These are phyloP conservation scores for Phytophthora melonis DNA, from an alignment of 352 stramenopile species.

Conservation along the genomic window DNA sequence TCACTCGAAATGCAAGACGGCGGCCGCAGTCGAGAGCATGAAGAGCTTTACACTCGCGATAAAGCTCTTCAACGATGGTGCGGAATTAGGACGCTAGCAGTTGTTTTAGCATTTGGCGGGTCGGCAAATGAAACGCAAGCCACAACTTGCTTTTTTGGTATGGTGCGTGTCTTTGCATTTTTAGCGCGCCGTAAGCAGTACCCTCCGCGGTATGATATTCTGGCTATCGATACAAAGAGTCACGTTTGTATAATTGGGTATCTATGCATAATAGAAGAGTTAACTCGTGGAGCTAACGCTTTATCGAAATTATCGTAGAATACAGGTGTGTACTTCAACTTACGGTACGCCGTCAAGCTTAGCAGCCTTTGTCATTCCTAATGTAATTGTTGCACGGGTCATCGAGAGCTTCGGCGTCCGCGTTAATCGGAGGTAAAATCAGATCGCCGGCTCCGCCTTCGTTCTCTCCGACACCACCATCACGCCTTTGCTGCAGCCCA, in stretches of 20 bases:
- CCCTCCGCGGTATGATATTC: constrained; percentile 6
- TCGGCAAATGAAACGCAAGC: too few species aligned
- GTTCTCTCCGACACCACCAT: neutral
- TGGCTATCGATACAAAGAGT: neutral
- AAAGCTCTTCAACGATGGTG: too few species aligned
- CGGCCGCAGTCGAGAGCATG: neutral
- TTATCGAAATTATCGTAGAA: neutral
- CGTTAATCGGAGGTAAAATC: neutral
- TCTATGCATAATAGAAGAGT: neutral
- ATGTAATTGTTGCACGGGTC: neutral
- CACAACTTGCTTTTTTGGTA: constrained; percentile 19
- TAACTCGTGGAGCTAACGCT: too few species aligned
- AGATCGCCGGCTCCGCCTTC: constrained; percentile 4
- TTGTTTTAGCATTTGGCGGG: too few species aligned
- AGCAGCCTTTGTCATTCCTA: neutral
- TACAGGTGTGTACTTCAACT: constrained; percentile 4
- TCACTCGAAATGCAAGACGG: constrained; percentile 38
- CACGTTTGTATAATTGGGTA: constrained; percentile 4
- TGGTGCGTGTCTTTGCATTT: constrained; percentile 36
- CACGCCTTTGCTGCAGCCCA: constrained; percentile 9
- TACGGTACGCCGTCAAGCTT: constrained; percentile 1
- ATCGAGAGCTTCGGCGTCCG: neutral
- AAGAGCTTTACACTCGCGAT: neutral
- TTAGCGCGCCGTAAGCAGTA: constrained; percentile 7
- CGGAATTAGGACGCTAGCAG: too few species aligned